Conservation (phyloP, 495 filamentous ascomycete genomes). For the Pyrenula aspistea region DNA sequence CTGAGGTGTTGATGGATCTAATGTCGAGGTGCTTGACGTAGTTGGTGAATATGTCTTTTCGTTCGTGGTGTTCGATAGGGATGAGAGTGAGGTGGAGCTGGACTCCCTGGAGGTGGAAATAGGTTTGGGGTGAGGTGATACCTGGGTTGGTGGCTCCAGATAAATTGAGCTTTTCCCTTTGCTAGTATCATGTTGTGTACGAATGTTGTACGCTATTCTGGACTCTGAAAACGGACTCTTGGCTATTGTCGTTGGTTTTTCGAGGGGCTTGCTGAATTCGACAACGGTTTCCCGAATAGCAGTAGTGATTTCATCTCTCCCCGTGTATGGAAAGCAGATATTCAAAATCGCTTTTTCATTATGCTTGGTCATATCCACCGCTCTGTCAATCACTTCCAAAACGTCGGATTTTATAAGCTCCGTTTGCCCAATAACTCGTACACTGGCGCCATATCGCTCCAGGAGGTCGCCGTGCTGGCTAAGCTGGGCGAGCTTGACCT, state of each 20-base stretch:
- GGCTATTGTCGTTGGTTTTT: slow-evolving; percentile 17
- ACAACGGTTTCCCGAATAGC: slow-evolving; percentile 77
- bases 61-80: slow-evolving; percentile 34
- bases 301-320: slow-evolving; percentile 88
- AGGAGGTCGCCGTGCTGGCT: slow-evolving; percentile 87
- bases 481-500: slow-evolving; percentile 82
- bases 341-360: slow-evolving; percentile 82
- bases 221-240: slow-evolving; percentile 71
- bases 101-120: not conserved
- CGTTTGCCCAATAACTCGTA: slow-evolving; percentile 71
- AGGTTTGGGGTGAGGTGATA: slow-evolving; percentile 4
- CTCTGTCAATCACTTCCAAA: slow-evolving; percentile 70
- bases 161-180: slow-evolving; percentile 2
- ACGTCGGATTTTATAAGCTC: slow-evolving; percentile 77
- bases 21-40: slow-evolving; percentile 40
- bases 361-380: slow-evolving; percentile 67
- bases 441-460: slow-evolving; percentile 80
- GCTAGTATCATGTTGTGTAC: slow-evolving; percentile 24
- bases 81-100: slow-evolving; percentile 18
- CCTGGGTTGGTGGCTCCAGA: slow-evolving; percentile 9
- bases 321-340: slow-evolving; percentile 95
- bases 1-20: slow-evolving; percentile 17
- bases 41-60: slow-evolving; percentile 19
- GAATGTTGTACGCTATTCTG: slow-evolving; percentile 75
- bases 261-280: slow-evolving; percentile 60